Evolutionary conservation across 176 grass and related monocot species (phyloP), one percentile per base, ranked within the genome.

Genomic region (Pontederia paniculata): DNA sequence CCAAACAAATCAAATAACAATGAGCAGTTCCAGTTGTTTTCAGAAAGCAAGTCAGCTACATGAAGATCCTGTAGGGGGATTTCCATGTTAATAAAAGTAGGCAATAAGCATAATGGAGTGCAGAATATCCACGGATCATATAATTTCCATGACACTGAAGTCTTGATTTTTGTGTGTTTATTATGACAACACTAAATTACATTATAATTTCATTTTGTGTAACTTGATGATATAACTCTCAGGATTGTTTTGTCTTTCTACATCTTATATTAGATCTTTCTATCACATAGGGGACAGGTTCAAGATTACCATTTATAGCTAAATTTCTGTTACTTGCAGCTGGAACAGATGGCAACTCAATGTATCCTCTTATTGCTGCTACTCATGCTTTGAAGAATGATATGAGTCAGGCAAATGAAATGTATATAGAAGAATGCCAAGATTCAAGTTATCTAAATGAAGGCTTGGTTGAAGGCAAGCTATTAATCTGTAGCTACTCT

Each of bases 401-500:
- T 69, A 75, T 69, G 10, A 53, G 14, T 21, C 78, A 61, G 28
- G 63, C 65, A 73, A 83, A 77, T 72, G 83, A 82, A 60, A 58
- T 88, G 77, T 91, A 88, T 44, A 16, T 88, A 45, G 80, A 74
- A 28, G 93, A 98, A 75, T 98, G 93, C 77, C 93, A 98, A 79
- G 86, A 98, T 76, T 83, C 93, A 48, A 79, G 68, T 60, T 72
- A 48, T 62, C 76, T 98, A 56, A 88, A 90, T 70, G 53, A 70
- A 52, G 51, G 81, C 62, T 67, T 91, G 54, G 84, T 91, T 75
- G 69, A 54, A 51, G 93, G 86, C 50, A 98, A 98, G 62, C 67
- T 98, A 72, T 64, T 98, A 50, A 74, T 98, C 53, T 98, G 93
- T 47, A 87, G 86, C 65, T 98, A 98, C 73, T 98, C 93, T 50